These are phyloP conservation scores for Neofusicoccum kwambonambiense DNA, from an alignment of 2,329 filamentous ascomycete genomes.

Conservation along the genomic window DNA sequence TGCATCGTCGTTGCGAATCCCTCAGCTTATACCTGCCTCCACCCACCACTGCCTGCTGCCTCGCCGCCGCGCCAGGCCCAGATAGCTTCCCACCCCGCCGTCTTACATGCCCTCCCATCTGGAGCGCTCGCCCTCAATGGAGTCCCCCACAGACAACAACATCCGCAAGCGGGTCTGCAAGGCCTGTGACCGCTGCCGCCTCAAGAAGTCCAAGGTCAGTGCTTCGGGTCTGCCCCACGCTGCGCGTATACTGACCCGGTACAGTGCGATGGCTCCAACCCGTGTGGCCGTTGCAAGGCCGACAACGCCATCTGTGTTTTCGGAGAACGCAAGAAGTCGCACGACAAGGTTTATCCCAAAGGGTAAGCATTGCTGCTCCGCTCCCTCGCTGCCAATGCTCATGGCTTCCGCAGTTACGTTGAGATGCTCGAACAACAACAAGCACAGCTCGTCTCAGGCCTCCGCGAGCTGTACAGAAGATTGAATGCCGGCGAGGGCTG, in stretches of 20 bases:
- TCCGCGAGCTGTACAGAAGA: conserved; percentile 60
- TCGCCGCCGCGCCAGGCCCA: not conserved
- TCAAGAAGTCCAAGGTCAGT: conserved; percentile 65
- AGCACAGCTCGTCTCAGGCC: conserved; percentile 58
- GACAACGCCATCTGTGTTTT: conserved; percentile 66
- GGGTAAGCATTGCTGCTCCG: conserved; percentile 49
- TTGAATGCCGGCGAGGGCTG: conserved; percentile 54
- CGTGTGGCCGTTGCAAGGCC: conserved; percentile 61
- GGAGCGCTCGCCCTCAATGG: conserved; percentile 37
- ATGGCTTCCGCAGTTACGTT: conserved; percentile 50
- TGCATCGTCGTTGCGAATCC: conserved; percentile 5
- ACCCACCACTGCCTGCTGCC: not conserved
- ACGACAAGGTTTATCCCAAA: conserved; percentile 68
- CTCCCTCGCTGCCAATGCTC: not conserved
- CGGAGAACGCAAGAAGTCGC: conserved; percentile 64
- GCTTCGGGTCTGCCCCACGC: not conserved
- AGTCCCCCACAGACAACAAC: conserved; percentile 42
- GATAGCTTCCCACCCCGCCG: not conserved
- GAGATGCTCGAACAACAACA: conserved; percentile 69
- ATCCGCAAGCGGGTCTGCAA: conserved; percentile 64
- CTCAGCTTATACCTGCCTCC: not conserved
- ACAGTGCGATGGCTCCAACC: conserved; percentile 61
- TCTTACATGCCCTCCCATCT: conserved; percentile 15
- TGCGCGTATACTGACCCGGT: conserved; percentile 19
- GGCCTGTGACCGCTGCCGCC: conserved; percentile 63